Percentiles rank a stretch among this genome's conserved stretches.
Evolutionary conservation across 2,329 filamentous ascomycete genomes (phyloP).

Genomic region (Incumbomyces lentus): DNA sequence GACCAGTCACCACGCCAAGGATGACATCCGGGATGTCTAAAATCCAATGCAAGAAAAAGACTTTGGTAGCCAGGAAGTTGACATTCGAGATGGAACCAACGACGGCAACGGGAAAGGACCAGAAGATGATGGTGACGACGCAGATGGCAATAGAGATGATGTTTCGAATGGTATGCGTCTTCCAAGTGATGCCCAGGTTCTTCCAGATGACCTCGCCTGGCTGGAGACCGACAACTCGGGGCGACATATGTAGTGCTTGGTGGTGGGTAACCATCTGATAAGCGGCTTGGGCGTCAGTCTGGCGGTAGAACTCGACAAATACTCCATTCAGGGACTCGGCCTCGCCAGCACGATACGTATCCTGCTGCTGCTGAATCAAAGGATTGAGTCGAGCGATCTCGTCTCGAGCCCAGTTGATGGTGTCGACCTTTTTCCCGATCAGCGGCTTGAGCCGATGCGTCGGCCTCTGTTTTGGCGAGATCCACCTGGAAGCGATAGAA

Average conservation of each 20-base stretch:
- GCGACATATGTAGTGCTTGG: constrained; percentile 74
- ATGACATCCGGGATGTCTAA: constrained; percentile 58
- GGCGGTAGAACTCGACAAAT: constrained; percentile 80
- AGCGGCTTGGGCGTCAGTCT: constrained; percentile 75
- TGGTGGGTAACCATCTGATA: constrained; percentile 83
- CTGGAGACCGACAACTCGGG: constrained; percentile 70
- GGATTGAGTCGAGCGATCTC: constrained; percentile 68
- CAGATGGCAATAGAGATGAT: constrained; percentile 63
- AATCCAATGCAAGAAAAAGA: constrained; percentile 66
- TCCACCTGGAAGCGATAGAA: constrained; percentile 61
- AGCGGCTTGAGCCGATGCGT: constrained; percentile 62
- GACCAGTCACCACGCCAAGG: constrained; percentile 71
- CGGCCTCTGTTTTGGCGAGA: constrained; percentile 63
- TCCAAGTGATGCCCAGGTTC: constrained; percentile 74
- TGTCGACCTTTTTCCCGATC: constrained; percentile 82
- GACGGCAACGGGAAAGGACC: constrained; percentile 64
- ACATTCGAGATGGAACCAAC: constrained; percentile 85
- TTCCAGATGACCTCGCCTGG: constrained; percentile 80
- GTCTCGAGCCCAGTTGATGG: constrained; percentile 76
- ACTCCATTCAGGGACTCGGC: constrained; percentile 61
- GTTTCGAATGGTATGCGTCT: constrained; percentile 67
- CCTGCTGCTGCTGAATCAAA: constrained; percentile 58
- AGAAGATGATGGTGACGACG: constrained; percentile 73
- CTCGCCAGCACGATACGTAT: constrained; percentile 54
- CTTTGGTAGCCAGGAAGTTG: constrained; percentile 46